Evolutionary conservation across 208 protist genomes (phyloP), one percentile per base, ranked within the genome.

Genomic region (Wallacemonas sp.): DNA sequence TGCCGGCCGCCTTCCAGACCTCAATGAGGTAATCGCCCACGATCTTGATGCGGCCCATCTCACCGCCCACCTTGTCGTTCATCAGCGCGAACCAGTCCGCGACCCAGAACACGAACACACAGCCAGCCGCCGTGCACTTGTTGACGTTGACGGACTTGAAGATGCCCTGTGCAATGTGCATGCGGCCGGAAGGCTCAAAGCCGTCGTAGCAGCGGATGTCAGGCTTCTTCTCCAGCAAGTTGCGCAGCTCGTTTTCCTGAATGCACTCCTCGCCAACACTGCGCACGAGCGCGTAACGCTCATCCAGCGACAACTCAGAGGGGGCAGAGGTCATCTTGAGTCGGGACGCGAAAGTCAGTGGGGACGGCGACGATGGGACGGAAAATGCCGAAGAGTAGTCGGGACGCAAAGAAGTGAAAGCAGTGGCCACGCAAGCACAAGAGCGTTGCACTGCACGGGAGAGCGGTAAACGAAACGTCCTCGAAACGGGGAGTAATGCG

Each of bases 11-110:
- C 81, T 98, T 99, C 98, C 98, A 99, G 19, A 99, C 96, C 65
- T 99, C 97, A 72, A 99, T 97, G 26, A 99, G 90, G 70, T 99
- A 99, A 68, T 96, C 36, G 6, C 98, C 98, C 12, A 99, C 97
- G 12, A 82, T 80, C 65, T 94, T 85, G 61, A 99, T 99, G 49
- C 98, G 99, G 12, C 98, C 83, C 19, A 99, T 76, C 65, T 99
- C 96, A 19, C 98, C 99, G 61, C 98, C 98, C 64, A 99, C 99
- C 83, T 99, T 99, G 78, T 99, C 95, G 78, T 99, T 99, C 94
- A 99, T 98, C 12, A 99, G 80, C 9, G 99, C 99, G 75, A 99
- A 99, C 98, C 98, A 99, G 84, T 99, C 99, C n/a, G 99, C 99
- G 19, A 99, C 98, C 94, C 98, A 99, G 74, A 99, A 99, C 6